phyloP scores from a whole-genome alignment of 345 rosid genomes.

The Citrus inodora region DNA sequence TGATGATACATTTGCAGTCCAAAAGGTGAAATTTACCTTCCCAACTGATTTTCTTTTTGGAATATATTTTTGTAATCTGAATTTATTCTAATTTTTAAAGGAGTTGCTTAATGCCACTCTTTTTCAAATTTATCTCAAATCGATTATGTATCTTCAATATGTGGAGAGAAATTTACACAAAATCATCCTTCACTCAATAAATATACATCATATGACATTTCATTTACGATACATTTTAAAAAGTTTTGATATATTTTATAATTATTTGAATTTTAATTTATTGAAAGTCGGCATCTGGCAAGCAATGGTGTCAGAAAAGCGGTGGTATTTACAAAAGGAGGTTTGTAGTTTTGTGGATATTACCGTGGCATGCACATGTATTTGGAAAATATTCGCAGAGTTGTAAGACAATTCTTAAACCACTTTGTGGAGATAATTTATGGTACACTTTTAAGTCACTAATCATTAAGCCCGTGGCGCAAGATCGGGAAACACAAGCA shows the following conservation, averaged over 20 bases:
- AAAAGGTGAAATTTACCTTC: no score
- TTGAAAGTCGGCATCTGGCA: background rate
- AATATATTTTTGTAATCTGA: no score
- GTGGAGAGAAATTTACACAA: background rate
- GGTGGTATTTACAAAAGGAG: background rate
- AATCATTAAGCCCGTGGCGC: constrained; percentile 30
- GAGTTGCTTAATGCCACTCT: no score
- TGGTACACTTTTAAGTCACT: constrained; percentile 9
- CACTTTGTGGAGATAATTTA: constrained; percentile 2
- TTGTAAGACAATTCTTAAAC: background rate
- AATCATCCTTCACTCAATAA: no score
- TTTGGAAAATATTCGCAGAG: constrained; percentile 12
- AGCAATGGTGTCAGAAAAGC: background rate
- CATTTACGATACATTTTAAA: no score
- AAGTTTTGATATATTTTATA: no score
- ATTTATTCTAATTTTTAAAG: no score
- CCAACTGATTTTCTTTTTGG: no score
- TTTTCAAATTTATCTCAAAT: no score
- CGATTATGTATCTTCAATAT: no score
- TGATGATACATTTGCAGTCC: background rate
- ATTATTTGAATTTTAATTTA: background rate
- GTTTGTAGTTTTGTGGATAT: background rate
- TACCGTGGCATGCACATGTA: constrained; percentile 27
- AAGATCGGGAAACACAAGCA: constrained; percentile 28
- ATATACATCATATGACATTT: background rate